Percentiles rank a stretch among this genome's conserved stretches.
Conservation (phyloP, 768 basidiomycete species). For the Lyophyllum semitale region DNA sequence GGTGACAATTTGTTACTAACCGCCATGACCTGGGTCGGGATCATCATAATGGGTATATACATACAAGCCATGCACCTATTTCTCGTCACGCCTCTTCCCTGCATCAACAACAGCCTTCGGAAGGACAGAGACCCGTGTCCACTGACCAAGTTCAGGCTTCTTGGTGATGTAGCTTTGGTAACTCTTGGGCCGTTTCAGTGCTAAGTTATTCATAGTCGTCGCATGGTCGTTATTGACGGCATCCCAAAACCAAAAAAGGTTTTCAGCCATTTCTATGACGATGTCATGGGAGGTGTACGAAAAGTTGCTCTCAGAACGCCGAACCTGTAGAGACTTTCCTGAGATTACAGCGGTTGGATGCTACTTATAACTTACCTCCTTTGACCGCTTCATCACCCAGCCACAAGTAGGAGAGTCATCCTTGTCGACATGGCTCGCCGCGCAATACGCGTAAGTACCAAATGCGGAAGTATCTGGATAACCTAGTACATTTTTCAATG, state of each 20-base stretch:
- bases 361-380: not conserved
- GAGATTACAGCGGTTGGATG: not conserved
- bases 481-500: not conserved
- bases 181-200: not conserved
- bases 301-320: not conserved
- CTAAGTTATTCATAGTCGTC: not conserved
- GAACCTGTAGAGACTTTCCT: not conserved
- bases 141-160: not conserved
- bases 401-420: not conserved
- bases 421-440: not conserved
- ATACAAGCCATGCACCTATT: no score
- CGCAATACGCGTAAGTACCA: not conserved
- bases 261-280: not conserved
- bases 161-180: not conserved
- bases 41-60: no score
- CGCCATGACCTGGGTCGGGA: no score
- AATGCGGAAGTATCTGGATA: not conserved
- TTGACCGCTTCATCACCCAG: not conserved
- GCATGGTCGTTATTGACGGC: not conserved
- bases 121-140: not conserved
- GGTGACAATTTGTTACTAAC: no score
- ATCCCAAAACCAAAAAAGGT: not conserved
- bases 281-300: not conserved
- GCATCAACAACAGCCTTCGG: not conserved
- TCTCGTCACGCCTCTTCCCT: not conserved